phyloP scores from a whole-genome alignment of 805 yeast species.

The Lipomyces anomalus region DNA sequence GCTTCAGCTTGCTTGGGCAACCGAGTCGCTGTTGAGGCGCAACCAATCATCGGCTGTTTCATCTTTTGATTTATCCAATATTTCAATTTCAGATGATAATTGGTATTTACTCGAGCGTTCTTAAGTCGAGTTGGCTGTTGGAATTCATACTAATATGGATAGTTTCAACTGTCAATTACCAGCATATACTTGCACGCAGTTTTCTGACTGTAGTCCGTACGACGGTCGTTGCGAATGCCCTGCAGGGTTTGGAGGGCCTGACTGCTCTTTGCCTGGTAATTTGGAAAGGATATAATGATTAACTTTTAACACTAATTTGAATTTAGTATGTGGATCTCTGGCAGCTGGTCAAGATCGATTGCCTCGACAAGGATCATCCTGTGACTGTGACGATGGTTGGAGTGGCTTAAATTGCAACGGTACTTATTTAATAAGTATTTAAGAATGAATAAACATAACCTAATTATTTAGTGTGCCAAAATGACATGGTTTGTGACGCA shows the following conservation, averaged over 20 bases:
- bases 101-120: no score
- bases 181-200: constrained; percentile 83
- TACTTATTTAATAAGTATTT: constrained; percentile 26
- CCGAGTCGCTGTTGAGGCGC: no score
- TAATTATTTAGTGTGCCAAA: constrained; percentile 48
- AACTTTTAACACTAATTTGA: background rate
- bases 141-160: no score
- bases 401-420: constrained; percentile 81
- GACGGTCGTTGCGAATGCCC: constrained; percentile 92
- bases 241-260: constrained; percentile 89
- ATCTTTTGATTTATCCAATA: no score
- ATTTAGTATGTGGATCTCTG: constrained; percentile 65
- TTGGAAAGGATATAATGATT: background rate
- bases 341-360: constrained; percentile 56
- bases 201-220: constrained; percentile 76
- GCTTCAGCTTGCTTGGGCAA: no score
- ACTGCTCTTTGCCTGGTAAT: constrained; percentile 67
- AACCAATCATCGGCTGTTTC: no score
- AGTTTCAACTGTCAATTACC: constrained; percentile 93
- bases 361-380: constrained; percentile 48
- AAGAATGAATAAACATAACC: background rate
- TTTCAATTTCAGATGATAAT: no score
- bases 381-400: constrained; percentile 86
- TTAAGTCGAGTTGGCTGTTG: no score
- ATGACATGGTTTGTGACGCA: constrained; percentile 70